These are phyloP conservation scores for Lolium perenne DNA, from an alignment of 176 grass and related monocot genomes.

Conservation along the genomic window DNA sequence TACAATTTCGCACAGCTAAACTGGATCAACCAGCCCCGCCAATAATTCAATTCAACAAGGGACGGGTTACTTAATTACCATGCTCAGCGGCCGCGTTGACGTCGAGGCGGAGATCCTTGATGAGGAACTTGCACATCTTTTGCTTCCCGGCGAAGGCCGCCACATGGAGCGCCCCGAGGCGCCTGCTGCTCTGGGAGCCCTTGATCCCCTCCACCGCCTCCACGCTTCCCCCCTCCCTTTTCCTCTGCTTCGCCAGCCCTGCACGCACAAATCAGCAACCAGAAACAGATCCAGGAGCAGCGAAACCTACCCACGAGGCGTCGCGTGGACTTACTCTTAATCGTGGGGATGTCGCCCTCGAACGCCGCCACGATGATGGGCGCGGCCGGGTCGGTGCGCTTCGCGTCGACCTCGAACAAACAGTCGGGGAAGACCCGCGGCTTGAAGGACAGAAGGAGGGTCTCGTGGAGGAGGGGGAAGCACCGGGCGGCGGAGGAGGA, in stretches of 20 bases:
- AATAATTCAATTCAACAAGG: too few relatives aligned
- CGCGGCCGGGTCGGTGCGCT: background rate
- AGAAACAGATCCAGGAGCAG: too few relatives aligned
- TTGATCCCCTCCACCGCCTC: background rate
- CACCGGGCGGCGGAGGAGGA: background rate
- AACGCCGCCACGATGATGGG: too few relatives aligned
- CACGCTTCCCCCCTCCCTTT: background rate
- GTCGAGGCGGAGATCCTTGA: background rate
- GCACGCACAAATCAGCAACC: background rate
- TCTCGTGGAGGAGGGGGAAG: background rate
- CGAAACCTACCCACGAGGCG: background rate
- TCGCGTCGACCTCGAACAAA: too few relatives aligned
- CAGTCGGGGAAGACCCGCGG: background rate
- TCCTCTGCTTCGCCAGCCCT: background rate
- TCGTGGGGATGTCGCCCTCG: background rate
- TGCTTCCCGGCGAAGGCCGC: background rate
- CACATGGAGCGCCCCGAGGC: slow-evolving; percentile 23
- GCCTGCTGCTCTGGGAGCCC: background rate
- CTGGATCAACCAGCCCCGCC: too few relatives aligned
- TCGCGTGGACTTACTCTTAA: background rate
- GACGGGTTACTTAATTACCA: background rate
- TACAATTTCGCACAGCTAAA: too few relatives aligned
- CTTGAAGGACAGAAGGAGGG: background rate
- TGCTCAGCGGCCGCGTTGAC: background rate
- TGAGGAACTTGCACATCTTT: slow-evolving; percentile 11